Conservation (phyloP, 2,329 filamentous ascomycete species). For the Endothia cerciana region DNA sequence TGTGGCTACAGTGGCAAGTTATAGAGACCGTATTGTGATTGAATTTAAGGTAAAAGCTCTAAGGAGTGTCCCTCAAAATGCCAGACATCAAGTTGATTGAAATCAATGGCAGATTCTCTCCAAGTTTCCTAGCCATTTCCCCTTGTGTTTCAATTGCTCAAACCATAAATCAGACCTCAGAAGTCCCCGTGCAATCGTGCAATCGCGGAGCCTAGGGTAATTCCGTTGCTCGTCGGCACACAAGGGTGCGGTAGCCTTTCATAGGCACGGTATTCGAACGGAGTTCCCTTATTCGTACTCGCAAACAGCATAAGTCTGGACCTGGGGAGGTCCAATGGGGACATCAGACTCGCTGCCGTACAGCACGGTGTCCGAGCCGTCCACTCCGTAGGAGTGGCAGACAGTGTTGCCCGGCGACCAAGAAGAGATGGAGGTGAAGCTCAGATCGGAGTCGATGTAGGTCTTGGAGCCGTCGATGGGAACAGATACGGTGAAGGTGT, state of each 20-base stretch:
- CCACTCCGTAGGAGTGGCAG: conserved; percentile 28
- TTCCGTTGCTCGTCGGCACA: not conserved
- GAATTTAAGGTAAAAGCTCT: not conserved
- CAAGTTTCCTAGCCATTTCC: not conserved
- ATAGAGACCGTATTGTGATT: not conserved
- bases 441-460: conserved; percentile 25
- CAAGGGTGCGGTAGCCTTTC: not conserved
- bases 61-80: not conserved
- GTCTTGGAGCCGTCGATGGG: conserved; percentile 25
- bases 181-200: not conserved
- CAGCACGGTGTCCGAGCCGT: conserved; percentile 25
- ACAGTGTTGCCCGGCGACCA: conserved; percentile 19
- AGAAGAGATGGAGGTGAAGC: conserved; percentile 28
- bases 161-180: not conserved
- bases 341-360: conserved; percentile 23
- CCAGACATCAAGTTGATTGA: not conserved
- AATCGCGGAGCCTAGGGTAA: not conserved
- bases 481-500: conserved; percentile 20
- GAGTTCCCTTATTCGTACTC: not conserved
- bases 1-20: too few relatives aligned
- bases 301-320: conserved; percentile 25
- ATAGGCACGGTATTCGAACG: not conserved
- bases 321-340: conserved; percentile 30
- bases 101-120: not conserved
- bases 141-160: not conserved